Conservation (phyloP, 2,329 filamentous ascomycete species). For the Fusarium secorum region DNA sequence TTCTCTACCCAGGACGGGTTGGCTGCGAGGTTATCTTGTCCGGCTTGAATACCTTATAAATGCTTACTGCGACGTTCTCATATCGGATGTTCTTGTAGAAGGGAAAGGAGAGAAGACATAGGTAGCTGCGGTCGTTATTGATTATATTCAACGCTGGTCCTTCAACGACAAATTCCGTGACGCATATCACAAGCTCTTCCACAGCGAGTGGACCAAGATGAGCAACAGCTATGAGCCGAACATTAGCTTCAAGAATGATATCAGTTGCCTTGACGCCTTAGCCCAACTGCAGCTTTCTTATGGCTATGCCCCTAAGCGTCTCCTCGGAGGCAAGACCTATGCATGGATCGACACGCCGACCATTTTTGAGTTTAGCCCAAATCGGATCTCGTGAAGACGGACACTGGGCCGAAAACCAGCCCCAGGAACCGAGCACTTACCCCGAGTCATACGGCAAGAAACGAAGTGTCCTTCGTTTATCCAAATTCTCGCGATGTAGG, state of each 20-base stretch:
- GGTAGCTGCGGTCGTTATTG: too few species aligned
- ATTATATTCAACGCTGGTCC: too few species aligned
- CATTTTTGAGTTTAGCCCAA: not conserved
- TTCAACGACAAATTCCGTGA: not conserved
- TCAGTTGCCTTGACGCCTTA: not conserved
- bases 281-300: accelerated
- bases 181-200: not conserved
- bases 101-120: too few species aligned
- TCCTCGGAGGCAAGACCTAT: not conserved
- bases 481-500: accelerated
- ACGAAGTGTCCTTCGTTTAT: accelerated
- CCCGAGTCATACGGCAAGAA: accelerated
- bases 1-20: too few species aligned
- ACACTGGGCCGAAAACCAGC: not conserved
- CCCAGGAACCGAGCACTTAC: accelerated
- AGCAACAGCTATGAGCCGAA: not conserved
- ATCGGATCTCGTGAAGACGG: not conserved
- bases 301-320: not conserved
- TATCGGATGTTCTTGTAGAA: too few species aligned
- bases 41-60: too few species aligned
- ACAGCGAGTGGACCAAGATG: not conserved
- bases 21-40: accelerated
- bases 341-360: not conserved
- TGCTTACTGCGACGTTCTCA: too few species aligned
- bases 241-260: not conserved